Evolutionary conservation across 83 land plant species (phyloP).

Genomic region (Thuja plicata): DNA sequence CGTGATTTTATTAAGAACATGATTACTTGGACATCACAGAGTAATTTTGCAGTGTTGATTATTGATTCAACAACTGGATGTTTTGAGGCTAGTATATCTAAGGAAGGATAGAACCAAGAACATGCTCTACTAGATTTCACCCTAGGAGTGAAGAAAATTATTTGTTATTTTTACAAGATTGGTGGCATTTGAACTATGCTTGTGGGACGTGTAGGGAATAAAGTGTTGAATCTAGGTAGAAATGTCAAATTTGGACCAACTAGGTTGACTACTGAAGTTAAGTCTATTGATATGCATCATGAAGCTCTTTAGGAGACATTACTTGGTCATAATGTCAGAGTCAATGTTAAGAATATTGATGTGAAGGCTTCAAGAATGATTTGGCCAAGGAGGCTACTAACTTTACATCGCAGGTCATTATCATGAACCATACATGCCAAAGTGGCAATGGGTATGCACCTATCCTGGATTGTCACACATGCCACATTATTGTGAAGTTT

Average conservation of each 20-base stretch:
- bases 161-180: conserved; percentile 77
- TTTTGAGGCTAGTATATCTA: conserved; percentile 77
- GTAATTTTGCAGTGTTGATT: conserved; percentile 48
- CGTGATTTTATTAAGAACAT: conserved; percentile 83
- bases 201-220: conserved; percentile 72
- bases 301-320: conserved; percentile 70
- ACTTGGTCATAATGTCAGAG: conserved; percentile 81
- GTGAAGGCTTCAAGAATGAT: conserved; percentile 77
- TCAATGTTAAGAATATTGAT: conserved; percentile 81
- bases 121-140: conserved; percentile 75
- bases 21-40: conserved; percentile 81
- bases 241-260: conserved; percentile 73
- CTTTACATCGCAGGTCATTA: conserved; percentile 76
- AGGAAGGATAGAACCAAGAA: conserved; percentile 80
- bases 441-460: conserved; percentile 83
- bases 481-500: conserved; percentile 77
- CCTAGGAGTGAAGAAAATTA: conserved; percentile 77
- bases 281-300: conserved; percentile 85
- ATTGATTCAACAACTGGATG: conserved; percentile 82
- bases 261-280: conserved; percentile 79
- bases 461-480: conserved; percentile 78
- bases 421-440: conserved; percentile 85
- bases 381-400: conserved; percentile 81
- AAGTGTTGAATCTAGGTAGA: conserved; percentile 73
- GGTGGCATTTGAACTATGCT: conserved; percentile 82